phyloP scores from a whole-genome alignment of 176 grass and related monocot species.

The Oryza meyeriana region DNA sequence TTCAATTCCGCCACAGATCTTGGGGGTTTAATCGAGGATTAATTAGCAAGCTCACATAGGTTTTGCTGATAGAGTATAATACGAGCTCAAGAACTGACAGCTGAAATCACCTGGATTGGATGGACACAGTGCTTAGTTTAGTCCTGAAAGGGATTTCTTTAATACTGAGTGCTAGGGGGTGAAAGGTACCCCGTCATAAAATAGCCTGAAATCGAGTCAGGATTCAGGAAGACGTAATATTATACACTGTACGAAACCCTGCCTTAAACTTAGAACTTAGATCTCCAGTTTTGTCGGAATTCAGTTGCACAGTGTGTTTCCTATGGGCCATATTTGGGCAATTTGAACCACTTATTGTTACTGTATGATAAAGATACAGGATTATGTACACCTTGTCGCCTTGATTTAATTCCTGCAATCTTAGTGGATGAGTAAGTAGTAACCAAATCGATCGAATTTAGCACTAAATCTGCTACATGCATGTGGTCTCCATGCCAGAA shows the following conservation, averaged over 20 bases:
- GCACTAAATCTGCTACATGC: background rate
- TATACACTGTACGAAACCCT: background rate
- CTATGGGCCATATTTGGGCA: background rate
- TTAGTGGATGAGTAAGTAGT: background rate
- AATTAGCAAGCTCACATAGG: no score
- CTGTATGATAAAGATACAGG: background rate
- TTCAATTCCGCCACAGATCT: background rate
- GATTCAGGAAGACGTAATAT: background rate
- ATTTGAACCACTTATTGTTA: background rate
- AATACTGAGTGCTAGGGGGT: background rate
- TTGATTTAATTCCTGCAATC: background rate
- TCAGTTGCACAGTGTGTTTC: background rate
- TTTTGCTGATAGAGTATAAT: no score
- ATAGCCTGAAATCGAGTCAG: background rate
- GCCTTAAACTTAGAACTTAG: no score
- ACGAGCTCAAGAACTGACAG: background rate
- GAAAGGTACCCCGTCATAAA: slow-evolving; percentile 5
- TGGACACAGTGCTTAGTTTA: background rate
- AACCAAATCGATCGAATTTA: background rate
- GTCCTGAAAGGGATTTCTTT: slow-evolving; percentile 2
- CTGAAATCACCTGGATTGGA: background rate
- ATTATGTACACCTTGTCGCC: background rate
- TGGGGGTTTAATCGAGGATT: background rate
- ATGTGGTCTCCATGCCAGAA: background rate
- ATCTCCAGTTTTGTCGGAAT: background rate